Evolutionary conservation across 2,329 filamentous ascomycete species (phyloP).

Genomic region (Xylaria sp.): DNA sequence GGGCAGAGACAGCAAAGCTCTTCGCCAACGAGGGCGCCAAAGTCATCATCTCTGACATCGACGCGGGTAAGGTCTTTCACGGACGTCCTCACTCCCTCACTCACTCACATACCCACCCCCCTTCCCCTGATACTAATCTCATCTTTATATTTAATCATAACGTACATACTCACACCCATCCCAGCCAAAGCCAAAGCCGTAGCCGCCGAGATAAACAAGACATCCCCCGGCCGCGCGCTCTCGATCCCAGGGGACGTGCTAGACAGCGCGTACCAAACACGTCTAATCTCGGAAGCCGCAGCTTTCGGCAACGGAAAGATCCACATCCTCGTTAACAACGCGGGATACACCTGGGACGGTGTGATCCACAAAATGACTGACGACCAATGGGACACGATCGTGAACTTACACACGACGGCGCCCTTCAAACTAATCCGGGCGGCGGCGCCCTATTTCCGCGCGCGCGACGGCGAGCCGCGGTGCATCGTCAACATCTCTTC

Average conservation of each 20-base stretch:
- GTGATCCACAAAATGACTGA: slow-evolving; percentile 93
- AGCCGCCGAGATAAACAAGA: slow-evolving; percentile 74
- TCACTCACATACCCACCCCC: too few species aligned
- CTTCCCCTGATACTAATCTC: too few species aligned
- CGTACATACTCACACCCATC: too few species aligned
- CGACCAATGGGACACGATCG: slow-evolving; percentile 89
- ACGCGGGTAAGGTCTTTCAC: slow-evolving; percentile 59
- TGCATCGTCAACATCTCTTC: slow-evolving; percentile 84
- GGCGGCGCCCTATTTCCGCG: slow-evolving; percentile 84
- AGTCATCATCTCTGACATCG: slow-evolving; percentile 84
- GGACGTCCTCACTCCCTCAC: too few species aligned
- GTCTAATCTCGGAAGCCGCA: slow-evolving; percentile 75
- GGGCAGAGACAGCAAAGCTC: slow-evolving; percentile 79
- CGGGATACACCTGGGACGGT: slow-evolving; percentile 90
- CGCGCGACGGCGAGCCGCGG: slow-evolving; percentile 79
- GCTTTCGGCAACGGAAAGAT: slow-evolving; percentile 87
- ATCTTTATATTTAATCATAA: too few species aligned
- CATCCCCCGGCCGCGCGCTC: slow-evolving; percentile 68
- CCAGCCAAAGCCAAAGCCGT: slow-evolving; percentile 72
- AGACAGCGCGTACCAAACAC: slow-evolving; percentile 70
- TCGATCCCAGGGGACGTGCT: slow-evolving; percentile 80
- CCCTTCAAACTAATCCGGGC: slow-evolving; percentile 84
- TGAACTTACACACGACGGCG: slow-evolving; percentile 81
- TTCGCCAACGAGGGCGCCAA: slow-evolving; percentile 90
- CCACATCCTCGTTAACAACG: slow-evolving; percentile 90